Conservation (phyloP, 352 stramenopile genomes). For the Globisporangium apiculatum region DNA sequence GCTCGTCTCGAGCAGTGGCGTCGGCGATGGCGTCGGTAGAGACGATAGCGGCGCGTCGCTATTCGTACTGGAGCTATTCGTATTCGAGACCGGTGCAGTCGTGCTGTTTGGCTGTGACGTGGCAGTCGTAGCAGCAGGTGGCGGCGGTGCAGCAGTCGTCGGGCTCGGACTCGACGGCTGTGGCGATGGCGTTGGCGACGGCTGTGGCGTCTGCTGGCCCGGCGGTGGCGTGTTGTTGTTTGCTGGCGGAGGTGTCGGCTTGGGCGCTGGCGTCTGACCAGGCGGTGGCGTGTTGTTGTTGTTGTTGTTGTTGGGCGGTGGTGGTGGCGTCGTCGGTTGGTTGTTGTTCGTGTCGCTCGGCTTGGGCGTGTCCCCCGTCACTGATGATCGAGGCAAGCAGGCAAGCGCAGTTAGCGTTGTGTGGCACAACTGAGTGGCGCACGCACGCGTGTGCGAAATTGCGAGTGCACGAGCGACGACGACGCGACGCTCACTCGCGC, state of each 20-base stretch:
- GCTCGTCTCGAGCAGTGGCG: background rate
- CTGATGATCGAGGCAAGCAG: background rate
- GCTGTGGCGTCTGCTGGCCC: background rate
- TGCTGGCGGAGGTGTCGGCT: background rate
- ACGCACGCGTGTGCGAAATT: background rate
- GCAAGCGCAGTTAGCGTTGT: background rate
- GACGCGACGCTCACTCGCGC: background rate
- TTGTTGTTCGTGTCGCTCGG: conserved; percentile 33
- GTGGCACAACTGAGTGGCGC: background rate
- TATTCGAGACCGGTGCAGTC: background rate
- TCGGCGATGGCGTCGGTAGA: background rate
- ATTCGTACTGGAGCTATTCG: background rate
- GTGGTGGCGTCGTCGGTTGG: conserved; percentile 14
- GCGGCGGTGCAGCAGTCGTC: conserved; percentile 1
- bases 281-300: conserved; percentile 1
- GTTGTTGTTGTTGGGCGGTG: conserved; percentile 4
- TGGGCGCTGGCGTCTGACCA: conserved; percentile 1
- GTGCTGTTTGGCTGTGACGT: background rate
- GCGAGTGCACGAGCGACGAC: background rate
- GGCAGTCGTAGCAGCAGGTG: conserved; percentile 6
- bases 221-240: too few species aligned
- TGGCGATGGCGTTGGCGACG: background rate
- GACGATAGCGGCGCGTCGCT: background rate
- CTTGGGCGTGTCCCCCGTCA: conserved; percentile 8
- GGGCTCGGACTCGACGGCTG: background rate